Conservation (phyloP, 1,139 yeast species). For the Yamadazyma diddensiae region DNA sequence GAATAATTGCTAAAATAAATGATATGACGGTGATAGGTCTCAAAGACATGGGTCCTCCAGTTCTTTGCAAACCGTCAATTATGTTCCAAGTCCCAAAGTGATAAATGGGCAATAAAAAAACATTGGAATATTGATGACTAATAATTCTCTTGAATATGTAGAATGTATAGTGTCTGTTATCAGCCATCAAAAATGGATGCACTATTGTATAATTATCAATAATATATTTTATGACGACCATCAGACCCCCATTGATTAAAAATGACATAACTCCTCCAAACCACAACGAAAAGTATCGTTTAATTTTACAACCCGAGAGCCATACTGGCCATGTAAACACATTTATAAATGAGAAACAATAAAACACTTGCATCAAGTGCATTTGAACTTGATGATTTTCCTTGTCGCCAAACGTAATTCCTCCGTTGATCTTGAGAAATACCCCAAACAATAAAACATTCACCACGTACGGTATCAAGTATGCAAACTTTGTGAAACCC, state of each 20-base stretch:
- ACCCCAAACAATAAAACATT: conserved; percentile 51
- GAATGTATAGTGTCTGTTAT: conserved; percentile 90
- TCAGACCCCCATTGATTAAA: conserved; percentile 17
- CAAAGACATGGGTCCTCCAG: conserved; percentile 12
- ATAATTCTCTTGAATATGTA: conserved; percentile 72
- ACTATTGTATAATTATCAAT: conserved; percentile 65
- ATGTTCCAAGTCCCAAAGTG: conserved; percentile 63
- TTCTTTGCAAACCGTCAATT: conserved; percentile 18
- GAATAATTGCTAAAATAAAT: conserved; percentile 48
- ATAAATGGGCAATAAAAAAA: conserved; percentile 61
- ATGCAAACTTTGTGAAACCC: conserved; percentile 22
- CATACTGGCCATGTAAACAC: conserved; percentile 70
- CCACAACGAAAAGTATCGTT: conserved; percentile 31
- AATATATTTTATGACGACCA: conserved; percentile 40
- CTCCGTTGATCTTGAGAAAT: conserved; percentile 66
- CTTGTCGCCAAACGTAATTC: conserved; percentile 86
- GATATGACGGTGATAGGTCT: conserved; percentile 40
- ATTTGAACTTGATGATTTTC: conserved; percentile 71
- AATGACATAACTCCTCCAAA: conserved; percentile 15
- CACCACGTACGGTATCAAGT: conserved; percentile 48
- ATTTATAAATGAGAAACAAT: conserved; percentile 63
- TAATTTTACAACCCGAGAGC: conserved; percentile 42
- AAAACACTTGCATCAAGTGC: conserved; percentile 79
- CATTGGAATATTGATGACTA: conserved; percentile 36
- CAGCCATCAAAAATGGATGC: conserved; percentile 91